A percentile compares a stretch with the other conserved stretches of the same genome.
phyloP scores from a whole-genome alignment of 257 asterid genomes.

The Nicotiana sylvestris region DNA sequence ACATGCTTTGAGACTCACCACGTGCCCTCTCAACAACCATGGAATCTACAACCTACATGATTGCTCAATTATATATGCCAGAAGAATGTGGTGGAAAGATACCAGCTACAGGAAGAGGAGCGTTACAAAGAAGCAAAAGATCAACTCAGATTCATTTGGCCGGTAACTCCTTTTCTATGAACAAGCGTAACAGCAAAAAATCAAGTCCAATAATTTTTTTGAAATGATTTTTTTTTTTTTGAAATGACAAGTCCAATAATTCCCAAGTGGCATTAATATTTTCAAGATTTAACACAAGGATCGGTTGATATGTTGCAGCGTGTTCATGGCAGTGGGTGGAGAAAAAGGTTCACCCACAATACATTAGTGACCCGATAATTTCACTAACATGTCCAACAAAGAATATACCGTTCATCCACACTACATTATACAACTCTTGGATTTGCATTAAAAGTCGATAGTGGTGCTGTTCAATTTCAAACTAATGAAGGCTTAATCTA shows the following conservation, averaged over 20 bases:
- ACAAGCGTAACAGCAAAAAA: neutral
- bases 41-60: conserved; percentile 88
- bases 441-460: neutral
- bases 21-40: conserved; percentile 99
- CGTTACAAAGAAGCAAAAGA: neutral
- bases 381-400: neutral
- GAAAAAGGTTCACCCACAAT: neutral
- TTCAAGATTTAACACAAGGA: neutral
- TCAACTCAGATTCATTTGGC: neutral
- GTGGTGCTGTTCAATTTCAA: neutral
- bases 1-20: conserved; percentile 96
- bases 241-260: neutral
- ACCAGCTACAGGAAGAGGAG: neutral
- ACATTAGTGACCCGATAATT: neutral
- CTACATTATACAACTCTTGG: neutral
- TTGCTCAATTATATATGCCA: conserved; percentile 23
- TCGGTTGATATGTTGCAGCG: neutral
- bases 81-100: neutral
- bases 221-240: too few species aligned
- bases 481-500: neutral
- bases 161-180: neutral
- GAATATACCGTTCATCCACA: neutral
- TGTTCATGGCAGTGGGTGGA: neutral
- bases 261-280: neutral
- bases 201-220: neutral